Percentiles rank a stretch among this genome's conserved stretches.
Evolutionary conservation across 495 filamentous ascomycete genomes (phyloP).

Genomic region (Pseudomonodictys pantanalensis): DNA sequence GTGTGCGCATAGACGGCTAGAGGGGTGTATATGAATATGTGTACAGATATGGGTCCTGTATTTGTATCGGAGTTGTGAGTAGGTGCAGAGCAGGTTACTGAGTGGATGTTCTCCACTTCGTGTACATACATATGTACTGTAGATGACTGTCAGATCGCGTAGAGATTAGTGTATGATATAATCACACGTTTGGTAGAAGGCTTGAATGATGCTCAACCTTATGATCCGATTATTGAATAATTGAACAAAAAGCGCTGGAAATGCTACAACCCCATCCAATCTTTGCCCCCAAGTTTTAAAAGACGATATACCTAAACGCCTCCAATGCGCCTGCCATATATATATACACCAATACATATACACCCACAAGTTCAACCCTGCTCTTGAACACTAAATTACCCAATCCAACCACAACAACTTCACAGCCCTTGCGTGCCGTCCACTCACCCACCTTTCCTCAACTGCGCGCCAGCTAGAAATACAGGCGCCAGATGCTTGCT

Average conservation of each 20-base stretch:
- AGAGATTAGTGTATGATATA: background rate
- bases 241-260: too few relatives aligned
- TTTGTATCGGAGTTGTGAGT: background rate
- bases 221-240: background rate
- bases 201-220: background rate
- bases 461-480: conserved; percentile 44
- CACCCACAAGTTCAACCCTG: too few relatives aligned
- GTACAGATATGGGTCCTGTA: background rate
- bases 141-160: background rate
- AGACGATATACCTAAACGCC: too few relatives aligned
- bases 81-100: background rate
- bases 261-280: too few relatives aligned
- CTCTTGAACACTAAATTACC: background rate
- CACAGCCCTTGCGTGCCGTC: too few relatives aligned
- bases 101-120: background rate
- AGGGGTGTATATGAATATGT: background rate
- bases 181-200: background rate
- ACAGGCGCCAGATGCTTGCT: conserved; percentile 52
- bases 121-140: background rate
- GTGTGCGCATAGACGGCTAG: background rate
- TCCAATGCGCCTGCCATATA: too few relatives aligned
- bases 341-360: too few relatives aligned
- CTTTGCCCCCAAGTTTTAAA: too few relatives aligned
- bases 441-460: conserved; percentile 39
- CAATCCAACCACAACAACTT: too few relatives aligned